Evolutionary conservation across 225 moss, liverwort and hornwort species (phyloP).

Genomic region (Asterella californica): DNA sequence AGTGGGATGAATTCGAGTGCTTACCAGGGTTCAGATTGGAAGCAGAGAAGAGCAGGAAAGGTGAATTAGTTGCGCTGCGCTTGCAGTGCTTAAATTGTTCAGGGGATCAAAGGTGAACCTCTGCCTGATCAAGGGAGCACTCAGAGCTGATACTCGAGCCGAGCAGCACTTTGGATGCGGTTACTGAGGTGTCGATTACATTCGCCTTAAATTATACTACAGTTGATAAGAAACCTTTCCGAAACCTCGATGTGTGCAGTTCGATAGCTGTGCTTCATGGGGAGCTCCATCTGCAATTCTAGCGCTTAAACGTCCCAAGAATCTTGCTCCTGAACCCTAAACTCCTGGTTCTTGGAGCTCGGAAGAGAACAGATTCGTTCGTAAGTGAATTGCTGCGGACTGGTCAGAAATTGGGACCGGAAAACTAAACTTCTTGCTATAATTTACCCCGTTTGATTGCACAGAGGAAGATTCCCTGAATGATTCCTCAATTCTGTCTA

Average conservation of each 20-base stretch:
- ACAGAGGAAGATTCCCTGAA: no score
- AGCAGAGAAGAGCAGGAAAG: background rate
- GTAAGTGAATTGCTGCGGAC: background rate
- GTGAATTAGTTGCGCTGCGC: background rate
- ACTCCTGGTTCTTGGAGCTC: background rate
- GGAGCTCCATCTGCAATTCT: no score
- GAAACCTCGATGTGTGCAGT: background rate
- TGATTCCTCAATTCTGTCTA: background rate
- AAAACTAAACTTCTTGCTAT: background rate
- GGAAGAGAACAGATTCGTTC: background rate
- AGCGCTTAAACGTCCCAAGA: no score
- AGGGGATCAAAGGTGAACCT: background rate
- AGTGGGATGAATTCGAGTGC: background rate
- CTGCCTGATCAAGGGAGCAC: background rate
- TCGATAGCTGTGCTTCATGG: no score
- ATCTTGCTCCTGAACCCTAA: no score
- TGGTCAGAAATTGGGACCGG: background rate
- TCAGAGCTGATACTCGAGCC: background rate
- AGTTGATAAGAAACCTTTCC: no score
- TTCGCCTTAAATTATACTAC: no score
- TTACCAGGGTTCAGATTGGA: background rate
- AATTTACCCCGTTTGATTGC: background rate
- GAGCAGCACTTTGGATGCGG: no score
- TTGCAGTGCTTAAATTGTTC: background rate
- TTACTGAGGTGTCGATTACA: no score